Percentiles rank a stretch among this genome's conserved stretches.
Evolutionary conservation across 2,329 filamentous ascomycete species (phyloP).

Genomic region (Cladosporium colombiae): DNA sequence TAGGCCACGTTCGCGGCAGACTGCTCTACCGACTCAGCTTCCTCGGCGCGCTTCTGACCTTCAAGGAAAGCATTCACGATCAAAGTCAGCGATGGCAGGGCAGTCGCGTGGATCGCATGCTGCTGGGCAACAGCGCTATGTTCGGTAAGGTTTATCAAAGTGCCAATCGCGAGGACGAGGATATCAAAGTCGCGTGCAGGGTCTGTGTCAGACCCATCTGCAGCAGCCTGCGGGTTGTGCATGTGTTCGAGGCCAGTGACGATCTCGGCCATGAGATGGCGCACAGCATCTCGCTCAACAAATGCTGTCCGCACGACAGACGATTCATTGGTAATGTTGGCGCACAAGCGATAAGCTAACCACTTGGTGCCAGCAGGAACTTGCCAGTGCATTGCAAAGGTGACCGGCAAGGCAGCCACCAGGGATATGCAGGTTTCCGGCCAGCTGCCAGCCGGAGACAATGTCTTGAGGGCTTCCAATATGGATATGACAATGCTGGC

Average conservation of each 20-base stretch:
- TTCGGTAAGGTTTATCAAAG: slow-evolving; percentile 86
- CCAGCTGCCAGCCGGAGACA: slow-evolving; percentile 27
- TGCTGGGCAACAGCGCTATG: slow-evolving; percentile 63
- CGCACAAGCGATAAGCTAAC: slow-evolving; percentile 67
- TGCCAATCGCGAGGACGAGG: slow-evolving; percentile 75
- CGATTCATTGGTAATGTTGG: slow-evolving; percentile 86
- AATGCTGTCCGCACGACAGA: slow-evolving; percentile 50
- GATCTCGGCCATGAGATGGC: slow-evolving; percentile 36
- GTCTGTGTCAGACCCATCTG: slow-evolving; percentile 27
- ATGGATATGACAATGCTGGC: slow-evolving; percentile 50
- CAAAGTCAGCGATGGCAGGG: slow-evolving; percentile 24
- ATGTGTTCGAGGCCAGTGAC: slow-evolving; percentile 31
- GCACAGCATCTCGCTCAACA: slow-evolving; percentile 54
- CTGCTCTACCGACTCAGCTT: slow-evolving; percentile 70
- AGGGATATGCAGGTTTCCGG: slow-evolving; percentile 26
- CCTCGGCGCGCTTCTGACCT: slow-evolving; percentile 32
- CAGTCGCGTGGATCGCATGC: background rate
- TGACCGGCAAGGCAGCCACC: slow-evolving; percentile 23
- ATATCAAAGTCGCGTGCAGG: slow-evolving; percentile 63
- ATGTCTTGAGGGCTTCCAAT: slow-evolving; percentile 35
- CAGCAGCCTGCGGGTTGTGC: slow-evolving; percentile 22
- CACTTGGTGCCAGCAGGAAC: slow-evolving; percentile 29
- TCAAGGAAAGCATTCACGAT: slow-evolving; percentile 33
- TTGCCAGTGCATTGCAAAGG: slow-evolving; percentile 12
- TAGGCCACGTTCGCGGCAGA: slow-evolving; percentile 78